Conservation (phyloP, 108 stramenopile genomes). For the Fragilariopsis cylindrus region DNA sequence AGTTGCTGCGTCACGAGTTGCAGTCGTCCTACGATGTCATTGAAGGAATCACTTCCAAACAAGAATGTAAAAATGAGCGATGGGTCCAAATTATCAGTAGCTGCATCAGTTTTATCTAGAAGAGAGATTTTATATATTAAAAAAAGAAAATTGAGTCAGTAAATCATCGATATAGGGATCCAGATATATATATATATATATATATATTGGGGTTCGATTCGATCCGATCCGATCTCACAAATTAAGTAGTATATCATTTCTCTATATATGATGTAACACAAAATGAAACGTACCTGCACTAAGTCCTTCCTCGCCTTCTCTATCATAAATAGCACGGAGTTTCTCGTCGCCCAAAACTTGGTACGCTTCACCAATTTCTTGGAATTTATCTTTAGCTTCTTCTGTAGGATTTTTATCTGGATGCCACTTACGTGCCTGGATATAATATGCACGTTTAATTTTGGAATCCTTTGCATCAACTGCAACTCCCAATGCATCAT, state of each 20-base stretch:
- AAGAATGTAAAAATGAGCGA: slow-evolving; percentile 59
- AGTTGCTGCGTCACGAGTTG: slow-evolving; percentile 54
- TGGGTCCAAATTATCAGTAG: slow-evolving; percentile 37
- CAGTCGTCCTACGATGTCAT: slow-evolving; percentile 54
- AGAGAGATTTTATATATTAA: too few species aligned
- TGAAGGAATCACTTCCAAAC: slow-evolving; percentile 65
- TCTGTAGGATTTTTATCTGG: slow-evolving; percentile 74
- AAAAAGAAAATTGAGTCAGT: too few species aligned
- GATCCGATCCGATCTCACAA: too few species aligned
- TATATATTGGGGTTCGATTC: too few species aligned
- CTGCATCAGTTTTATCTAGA: slow-evolving; percentile 46
- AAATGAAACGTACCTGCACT: slow-evolving; percentile 11
- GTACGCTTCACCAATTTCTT: slow-evolving; percentile 69
- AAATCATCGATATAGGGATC: too few species aligned
- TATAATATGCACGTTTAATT: slow-evolving; percentile 88
- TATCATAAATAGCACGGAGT: slow-evolving; percentile 56
- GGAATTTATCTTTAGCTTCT: slow-evolving; percentile 65
- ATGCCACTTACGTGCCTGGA: slow-evolving; percentile 82
- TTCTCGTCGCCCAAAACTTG: slow-evolving; percentile 65
- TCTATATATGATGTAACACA: too few species aligned
- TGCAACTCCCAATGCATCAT: slow-evolving; percentile 61
- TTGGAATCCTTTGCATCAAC: slow-evolving; percentile 58
- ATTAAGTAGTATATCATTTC: too few species aligned
- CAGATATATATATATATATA: too few species aligned
- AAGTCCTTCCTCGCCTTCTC: slow-evolving; percentile 48